Percentiles rank a stretch among this genome's conserved stretches.
phyloP scores from a whole-genome alignment of 2,329 filamentous ascomycete species.

The Fonsecaea pedrosoi region DNA sequence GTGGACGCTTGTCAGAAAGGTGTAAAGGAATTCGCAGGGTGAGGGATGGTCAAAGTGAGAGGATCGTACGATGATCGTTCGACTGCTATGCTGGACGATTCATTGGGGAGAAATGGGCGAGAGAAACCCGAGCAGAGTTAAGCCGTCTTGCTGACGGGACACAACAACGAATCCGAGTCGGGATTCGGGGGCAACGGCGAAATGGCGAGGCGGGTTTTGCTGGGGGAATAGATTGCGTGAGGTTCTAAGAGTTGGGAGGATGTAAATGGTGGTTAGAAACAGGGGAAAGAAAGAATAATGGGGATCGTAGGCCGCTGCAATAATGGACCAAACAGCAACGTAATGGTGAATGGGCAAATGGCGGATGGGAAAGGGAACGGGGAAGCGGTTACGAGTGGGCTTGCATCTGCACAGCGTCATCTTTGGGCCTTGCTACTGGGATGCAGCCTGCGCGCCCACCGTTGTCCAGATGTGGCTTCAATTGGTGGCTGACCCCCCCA shows the following conservation, averaged over 20 bases:
- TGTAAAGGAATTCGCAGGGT: neutral
- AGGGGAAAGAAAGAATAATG: slow-evolving; percentile 16
- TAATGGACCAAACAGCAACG: slow-evolving; percentile 12
- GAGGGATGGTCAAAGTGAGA: neutral
- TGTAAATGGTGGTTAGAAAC: slow-evolving; percentile 15
- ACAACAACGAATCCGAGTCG: slow-evolving; percentile 3
- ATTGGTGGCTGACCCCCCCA: slow-evolving; percentile 17
- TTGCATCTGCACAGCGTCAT: slow-evolving; percentile 19
- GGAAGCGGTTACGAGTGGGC: slow-evolving; percentile 17
- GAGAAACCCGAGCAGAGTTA: neutral
- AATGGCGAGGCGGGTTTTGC: slow-evolving; percentile 9
- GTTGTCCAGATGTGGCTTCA: slow-evolving; percentile 9
- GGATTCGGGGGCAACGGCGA: slow-evolving; percentile 1
- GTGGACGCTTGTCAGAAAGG: neutral
- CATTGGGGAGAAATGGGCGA: neutral
- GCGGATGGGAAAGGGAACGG: slow-evolving; percentile 24
- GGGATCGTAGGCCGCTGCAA: slow-evolving; percentile 16
- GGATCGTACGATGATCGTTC: neutral
- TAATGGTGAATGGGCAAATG: slow-evolving; percentile 20
- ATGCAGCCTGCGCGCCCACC: neutral
- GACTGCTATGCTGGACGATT: slow-evolving; percentile 3
- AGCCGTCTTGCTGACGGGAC: neutral
- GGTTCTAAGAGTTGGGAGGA: slow-evolving; percentile 14
- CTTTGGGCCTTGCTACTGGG: slow-evolving; percentile 1
- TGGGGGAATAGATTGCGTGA: slow-evolving; percentile 15